phyloP scores from a whole-genome alignment of 2,329 filamentous ascomycete genomes.

The Pseudogymnoascus sp. region DNA sequence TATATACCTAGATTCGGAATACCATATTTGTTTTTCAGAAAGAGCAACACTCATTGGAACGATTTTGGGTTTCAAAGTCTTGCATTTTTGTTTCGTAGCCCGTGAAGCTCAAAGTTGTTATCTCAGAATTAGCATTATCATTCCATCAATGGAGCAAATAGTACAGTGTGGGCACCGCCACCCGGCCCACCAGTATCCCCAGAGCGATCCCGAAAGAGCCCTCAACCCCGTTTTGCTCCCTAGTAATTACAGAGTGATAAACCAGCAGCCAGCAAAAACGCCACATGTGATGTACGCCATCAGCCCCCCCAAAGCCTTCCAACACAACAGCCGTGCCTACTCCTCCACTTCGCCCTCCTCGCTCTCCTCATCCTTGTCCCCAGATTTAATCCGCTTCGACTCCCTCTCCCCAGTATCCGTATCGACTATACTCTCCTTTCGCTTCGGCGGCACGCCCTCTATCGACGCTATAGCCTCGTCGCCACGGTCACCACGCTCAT shows the following conservation, averaged over 20 bases:
- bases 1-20: not conserved
- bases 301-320: not conserved
- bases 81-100: not conserved
- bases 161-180: not conserved
- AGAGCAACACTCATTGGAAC: not conserved
- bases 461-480: conserved; percentile 10
- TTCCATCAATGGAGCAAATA: not conserved
- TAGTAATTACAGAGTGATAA: not conserved
- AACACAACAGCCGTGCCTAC: conserved; percentile 1
- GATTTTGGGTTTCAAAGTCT: not conserved
- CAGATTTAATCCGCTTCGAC: conserved; percentile 12
- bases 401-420: not conserved
- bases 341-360: conserved; percentile 22
- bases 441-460: not conserved
- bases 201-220: not conserved
- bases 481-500: conserved; percentile 12
- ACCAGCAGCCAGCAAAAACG: not conserved
- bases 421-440: conserved; percentile 15
- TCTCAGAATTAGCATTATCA: not conserved
- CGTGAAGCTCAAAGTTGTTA: not conserved
- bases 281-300: not conserved
- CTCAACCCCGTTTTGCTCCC: not conserved
- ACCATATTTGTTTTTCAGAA: not conserved
- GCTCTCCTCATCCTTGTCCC: conserved; percentile 12
- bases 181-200: not conserved